A percentile compares a stretch with the other conserved stretches of the same genome.
These are phyloP conservation scores for Boletus mariae DNA, from an alignment of 1,284 basidiomycete species.

Conservation along the genomic window DNA sequence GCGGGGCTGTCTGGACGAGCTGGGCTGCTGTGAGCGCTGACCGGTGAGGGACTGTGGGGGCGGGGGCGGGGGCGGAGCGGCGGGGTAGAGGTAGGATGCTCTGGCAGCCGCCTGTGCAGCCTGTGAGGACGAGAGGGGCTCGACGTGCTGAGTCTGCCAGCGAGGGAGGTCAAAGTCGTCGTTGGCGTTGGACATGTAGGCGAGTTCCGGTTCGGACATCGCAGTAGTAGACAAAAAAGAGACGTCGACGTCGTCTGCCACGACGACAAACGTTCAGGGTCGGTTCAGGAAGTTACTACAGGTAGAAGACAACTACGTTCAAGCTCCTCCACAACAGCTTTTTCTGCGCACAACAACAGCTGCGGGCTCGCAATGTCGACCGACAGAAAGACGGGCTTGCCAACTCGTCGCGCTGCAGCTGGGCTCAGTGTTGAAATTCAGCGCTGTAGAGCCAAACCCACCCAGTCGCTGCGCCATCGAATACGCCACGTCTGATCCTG, in stretches of 20 bases:
- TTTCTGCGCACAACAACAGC: conserved; percentile 54
- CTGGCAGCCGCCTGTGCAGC: conserved; percentile 54
- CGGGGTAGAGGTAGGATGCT: conserved; percentile 42
- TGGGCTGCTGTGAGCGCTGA: conserved; percentile 32
- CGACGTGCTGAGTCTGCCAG: conserved; percentile 68
- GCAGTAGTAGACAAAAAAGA: conserved; percentile 20
- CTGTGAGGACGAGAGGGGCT: conserved; percentile 61
- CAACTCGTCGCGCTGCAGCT: conserved; percentile 52
- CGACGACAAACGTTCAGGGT: conserved; percentile 31
- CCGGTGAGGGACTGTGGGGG: conserved; percentile 29
- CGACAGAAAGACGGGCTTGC: conserved; percentile 68
- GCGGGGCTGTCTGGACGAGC: conserved; percentile 50
- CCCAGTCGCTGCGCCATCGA: conserved; percentile 78
- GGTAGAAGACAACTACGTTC: conserved; percentile 26
- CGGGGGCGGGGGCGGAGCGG: conserved; percentile 41
- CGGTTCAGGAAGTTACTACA: conserved; percentile 18
- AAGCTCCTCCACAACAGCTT: conserved; percentile 47
- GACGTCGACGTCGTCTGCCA: conserved; percentile 21
- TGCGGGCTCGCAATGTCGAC: conserved; percentile 52
- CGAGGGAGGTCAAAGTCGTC: conserved; percentile 75
- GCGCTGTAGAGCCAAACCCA: conserved; percentile 35
- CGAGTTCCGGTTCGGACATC: conserved; percentile 50
- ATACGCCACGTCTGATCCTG: conserved; percentile 60
- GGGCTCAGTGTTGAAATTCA: not conserved
- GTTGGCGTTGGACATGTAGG: conserved; percentile 51